A percentile compares a stretch with the other conserved stretches of the same genome.
Conservation (phyloP, 306 rosid species). For the Styphnolobium japonicum region DNA sequence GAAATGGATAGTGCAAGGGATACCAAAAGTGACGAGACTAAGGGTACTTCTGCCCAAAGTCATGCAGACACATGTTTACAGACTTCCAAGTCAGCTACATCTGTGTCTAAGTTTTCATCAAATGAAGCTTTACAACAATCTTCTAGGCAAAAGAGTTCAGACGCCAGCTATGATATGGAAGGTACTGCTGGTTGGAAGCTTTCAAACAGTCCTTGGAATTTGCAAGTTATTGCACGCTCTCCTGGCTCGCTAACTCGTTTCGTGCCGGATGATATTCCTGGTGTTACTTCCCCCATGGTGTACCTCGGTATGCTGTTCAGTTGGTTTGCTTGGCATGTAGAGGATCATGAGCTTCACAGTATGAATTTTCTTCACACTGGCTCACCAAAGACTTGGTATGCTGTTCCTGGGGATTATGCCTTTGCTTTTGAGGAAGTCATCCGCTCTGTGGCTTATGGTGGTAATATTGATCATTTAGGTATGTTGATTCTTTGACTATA, state of each 20-base stretch:
- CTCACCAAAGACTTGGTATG: slow-evolving; percentile 96
- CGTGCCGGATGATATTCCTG: slow-evolving; percentile 99
- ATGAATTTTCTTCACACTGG: slow-evolving; percentile 96
- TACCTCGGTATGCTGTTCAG: slow-evolving; percentile 98
- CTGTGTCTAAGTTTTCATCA: slow-evolving; percentile 27
- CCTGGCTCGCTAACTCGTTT: slow-evolving; percentile 96
- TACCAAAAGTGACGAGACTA: slow-evolving; percentile 25
- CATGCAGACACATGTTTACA: slow-evolving; percentile 33
- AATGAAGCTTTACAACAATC: slow-evolving; percentile 49
- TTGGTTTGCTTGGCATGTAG: slow-evolving; percentile 99
- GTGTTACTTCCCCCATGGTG: slow-evolving; percentile 98
- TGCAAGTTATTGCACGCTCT: slow-evolving; percentile 95
- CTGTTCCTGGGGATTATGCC: slow-evolving; percentile 93
- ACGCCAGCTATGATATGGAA: slow-evolving; percentile 56
- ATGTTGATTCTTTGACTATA: slow-evolving; percentile 31
- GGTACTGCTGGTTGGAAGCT: slow-evolving; percentile 99
- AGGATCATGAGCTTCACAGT: slow-evolving; percentile 99
- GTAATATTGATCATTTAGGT: slow-evolving; percentile 83
- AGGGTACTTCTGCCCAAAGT: slow-evolving; percentile 31
- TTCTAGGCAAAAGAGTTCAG: slow-evolving; percentile 50
- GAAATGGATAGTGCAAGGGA: slow-evolving; percentile 29
- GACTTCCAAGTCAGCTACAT: slow-evolving; percentile 37
- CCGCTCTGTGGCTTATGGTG: slow-evolving; percentile 75
- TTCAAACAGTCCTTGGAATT: slow-evolving; percentile 98
- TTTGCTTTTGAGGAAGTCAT: slow-evolving; percentile 86